Base-by-base conservation (phyloP, 805 yeast genomes). In the Kodamaea leandrae region DNA sequence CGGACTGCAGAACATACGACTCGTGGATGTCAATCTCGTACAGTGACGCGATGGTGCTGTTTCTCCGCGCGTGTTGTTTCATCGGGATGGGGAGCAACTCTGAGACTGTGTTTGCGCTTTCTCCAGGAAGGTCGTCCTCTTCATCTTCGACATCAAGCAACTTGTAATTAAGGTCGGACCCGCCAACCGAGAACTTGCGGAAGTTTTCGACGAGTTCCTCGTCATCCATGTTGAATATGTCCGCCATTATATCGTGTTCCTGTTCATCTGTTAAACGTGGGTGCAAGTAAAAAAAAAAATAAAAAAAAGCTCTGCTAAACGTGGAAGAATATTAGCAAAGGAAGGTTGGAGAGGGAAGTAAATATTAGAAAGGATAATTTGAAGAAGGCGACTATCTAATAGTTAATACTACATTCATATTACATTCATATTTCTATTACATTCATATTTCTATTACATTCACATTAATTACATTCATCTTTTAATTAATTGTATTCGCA, bases 141-240 rank as follows among this genome's bases (percentile, higher is more conserved):
- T 36, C 37, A 20, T 42, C 36, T 24, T 44, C 52, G 19, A 51
- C 54, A 16, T 53, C 57, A 7, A 58, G 34, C 19, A 60, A 50
- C 29, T 48, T 41, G 38, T 63, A 62, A 51, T 63, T 63, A 43
- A 61, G 56, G 26, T 46, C 49, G 17, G 28, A 14, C 28, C 28
- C 28, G 28, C 28, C 28, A 25, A 25, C 28, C 20, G 29, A 36
- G 47, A 37, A 9, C 44, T 41, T 41, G 51, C 33, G 32, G 26
- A 17, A 21, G 33, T 17, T 14, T 17, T 27, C 32, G 32, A 27
- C 33, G 39, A 35, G 37, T 28, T 47, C 57, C 45, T 53, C 59
- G 47, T 60, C 70, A 34, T 65, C 70, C 70, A 65, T 64, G 32
- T 51, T 45, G 41, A 65, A 65, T 12, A 65, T 56, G 27, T 55